Base-by-base conservation (phyloP, 306 rosid genomes). In the Alnus rubra region DNA sequence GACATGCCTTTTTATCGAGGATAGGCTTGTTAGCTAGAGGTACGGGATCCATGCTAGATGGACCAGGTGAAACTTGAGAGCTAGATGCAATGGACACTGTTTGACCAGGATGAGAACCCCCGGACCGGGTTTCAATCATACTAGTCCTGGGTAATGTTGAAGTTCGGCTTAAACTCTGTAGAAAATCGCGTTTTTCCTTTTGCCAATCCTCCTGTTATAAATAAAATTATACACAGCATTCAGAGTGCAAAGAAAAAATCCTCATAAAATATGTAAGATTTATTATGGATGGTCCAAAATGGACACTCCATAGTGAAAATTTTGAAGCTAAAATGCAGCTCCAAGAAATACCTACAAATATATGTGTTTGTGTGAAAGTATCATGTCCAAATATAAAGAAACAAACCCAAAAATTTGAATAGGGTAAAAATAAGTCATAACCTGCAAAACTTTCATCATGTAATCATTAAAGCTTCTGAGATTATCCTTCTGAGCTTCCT, bases 401-500 rank as follows among this genome's bases (percentile, higher is more conserved):
- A 71, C 75, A 49, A 6, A 47, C 9, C 72, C 31, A 42, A 9
- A 47, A 13, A 11, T 28, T 49, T 23, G 39, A 5, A 28, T 3
- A 14, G 30, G 7, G 11, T 15, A 49, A 49, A 42, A 78, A 67
- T 7, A 42, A 9, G 44, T 67, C 54, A 71, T 85, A 76, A 95
- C 99, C 99, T 93, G 96, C 83, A 95, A 90, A 82, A 91, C 93
- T 81, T 90, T 93, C 90, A 95, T 84, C 98, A 95, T 93, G 74
- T 91, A 90, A 82, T 91, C 98, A 88, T 89, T 90, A 81, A 91
- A 95, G 89, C 92, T 93, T 84, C 92, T 90, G 62, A 91, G 96
- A 68, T 95, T 95, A 86, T 95, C 97, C 89, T 95, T 95, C 77
- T 95, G 99, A 67, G 99, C 96, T 86, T 95, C 99, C 84, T 95